These are phyloP conservation scores for Carex cristatella DNA, from an alignment of 176 grass and related monocot genomes.

Conservation along the genomic window DNA sequence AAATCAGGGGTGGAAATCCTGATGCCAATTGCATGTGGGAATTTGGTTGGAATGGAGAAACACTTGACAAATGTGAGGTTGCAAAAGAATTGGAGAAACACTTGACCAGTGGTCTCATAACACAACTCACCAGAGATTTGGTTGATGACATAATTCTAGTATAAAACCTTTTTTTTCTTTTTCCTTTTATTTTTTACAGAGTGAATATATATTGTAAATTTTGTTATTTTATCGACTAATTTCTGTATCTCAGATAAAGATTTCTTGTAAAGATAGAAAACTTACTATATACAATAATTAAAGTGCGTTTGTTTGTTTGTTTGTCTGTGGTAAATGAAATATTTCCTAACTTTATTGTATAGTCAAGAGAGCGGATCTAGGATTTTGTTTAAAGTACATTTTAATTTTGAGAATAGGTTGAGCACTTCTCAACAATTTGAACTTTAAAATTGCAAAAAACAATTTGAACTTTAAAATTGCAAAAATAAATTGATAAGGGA, in stretches of 20 bases:
- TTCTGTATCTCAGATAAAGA: background rate
- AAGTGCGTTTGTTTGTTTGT: background rate
- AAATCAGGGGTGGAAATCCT: slow-evolving; percentile 43
- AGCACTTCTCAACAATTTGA: no score
- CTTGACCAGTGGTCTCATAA: slow-evolving; percentile 64
- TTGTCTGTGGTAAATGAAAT: background rate
- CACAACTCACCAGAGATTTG: slow-evolving; percentile 65
- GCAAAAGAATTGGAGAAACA: slow-evolving; percentile 62
- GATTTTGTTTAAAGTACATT: no score
- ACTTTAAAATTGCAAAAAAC: no score
- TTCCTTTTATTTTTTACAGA: background rate
- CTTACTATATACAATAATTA: background rate
- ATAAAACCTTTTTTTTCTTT: background rate
- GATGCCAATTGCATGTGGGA: slow-evolving; percentile 83
- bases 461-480: no score
- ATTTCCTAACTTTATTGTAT: no score
- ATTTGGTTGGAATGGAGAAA: slow-evolving; percentile 50
- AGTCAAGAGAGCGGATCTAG: no score
- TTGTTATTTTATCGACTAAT: background rate
- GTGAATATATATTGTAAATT: background rate
- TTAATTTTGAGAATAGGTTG: no score
- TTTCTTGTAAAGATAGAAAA: background rate
- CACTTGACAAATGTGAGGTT: slow-evolving; percentile 50
- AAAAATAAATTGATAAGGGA: no score
- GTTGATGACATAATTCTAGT: slow-evolving; percentile 20